These are phyloP conservation scores for Casuarina glauca DNA, from an alignment of 306 rosid species.

Conservation along the genomic window DNA sequence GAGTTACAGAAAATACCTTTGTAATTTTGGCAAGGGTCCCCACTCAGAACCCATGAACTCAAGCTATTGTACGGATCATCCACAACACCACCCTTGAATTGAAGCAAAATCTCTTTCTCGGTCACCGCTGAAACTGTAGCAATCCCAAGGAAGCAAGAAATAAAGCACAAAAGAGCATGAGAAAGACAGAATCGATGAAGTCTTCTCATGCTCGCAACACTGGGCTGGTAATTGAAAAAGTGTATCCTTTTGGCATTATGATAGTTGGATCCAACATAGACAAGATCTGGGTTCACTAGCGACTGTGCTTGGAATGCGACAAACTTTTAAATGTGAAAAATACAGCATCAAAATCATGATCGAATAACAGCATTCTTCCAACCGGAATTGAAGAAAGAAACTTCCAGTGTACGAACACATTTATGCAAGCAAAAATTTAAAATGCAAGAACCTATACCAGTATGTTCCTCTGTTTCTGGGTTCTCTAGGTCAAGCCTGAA, in stretches of 20 bases:
- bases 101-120: constrained; percentile 86
- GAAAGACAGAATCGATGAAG: constrained; percentile 49
- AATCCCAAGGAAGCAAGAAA: constrained; percentile 45
- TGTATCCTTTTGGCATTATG: constrained; percentile 69
- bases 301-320: constrained; percentile 25
- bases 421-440: constrained; percentile 22
- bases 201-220: constrained; percentile 83
- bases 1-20: constrained; percentile 67
- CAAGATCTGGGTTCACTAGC: constrained; percentile 39
- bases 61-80: constrained; percentile 64
- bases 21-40: constrained; percentile 68
- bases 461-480: constrained; percentile 11
- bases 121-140: constrained; percentile 44
- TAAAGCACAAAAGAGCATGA: constrained; percentile 65
- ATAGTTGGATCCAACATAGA: constrained; percentile 34
- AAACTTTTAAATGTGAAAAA: constrained; percentile 28
- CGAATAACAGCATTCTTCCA: constrained; percentile 39
- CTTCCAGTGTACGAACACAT: constrained; percentile 23
- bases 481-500: constrained; percentile 22
- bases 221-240: constrained; percentile 22
- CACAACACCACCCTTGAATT: constrained; percentile 73
- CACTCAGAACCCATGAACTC: constrained; percentile 62
- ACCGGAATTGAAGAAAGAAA: constrained; percentile 30
- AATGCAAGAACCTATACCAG: constrained; percentile 35
- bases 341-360: constrained; percentile 35